Conservation (phyloP, 2,329 filamentous ascomycete species). For the Moelleriella libera region DNA sequence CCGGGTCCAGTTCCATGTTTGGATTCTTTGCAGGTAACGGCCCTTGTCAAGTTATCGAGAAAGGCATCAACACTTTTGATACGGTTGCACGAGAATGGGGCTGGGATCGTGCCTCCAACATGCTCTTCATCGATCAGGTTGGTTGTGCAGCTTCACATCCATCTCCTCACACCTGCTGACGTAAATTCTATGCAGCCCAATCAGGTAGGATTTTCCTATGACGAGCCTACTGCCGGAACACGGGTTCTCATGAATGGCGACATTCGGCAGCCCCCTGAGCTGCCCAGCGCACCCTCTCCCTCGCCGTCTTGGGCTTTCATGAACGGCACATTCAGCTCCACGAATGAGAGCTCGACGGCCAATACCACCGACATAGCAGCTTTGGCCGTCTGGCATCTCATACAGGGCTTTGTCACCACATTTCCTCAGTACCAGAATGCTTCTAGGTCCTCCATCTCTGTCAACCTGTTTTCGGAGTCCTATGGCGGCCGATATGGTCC, state of each 20-base stretch:
- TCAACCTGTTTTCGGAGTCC: slow-evolving; percentile 56
- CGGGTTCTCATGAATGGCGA: slow-evolving; percentile 29
- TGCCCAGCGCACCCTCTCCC: slow-evolving; percentile 6
- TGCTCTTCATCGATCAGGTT: slow-evolving; percentile 44
- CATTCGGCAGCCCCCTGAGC: slow-evolving; percentile 14
- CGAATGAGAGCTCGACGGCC: slow-evolving; percentile 29
- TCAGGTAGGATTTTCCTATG: slow-evolving; percentile 56
- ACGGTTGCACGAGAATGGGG: slow-evolving; percentile 48
- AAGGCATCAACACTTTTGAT: slow-evolving; percentile 31
- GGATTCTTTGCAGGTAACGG: slow-evolving; percentile 50
- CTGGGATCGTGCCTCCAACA: slow-evolving; percentile 44
- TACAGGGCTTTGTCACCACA: slow-evolving; percentile 43
- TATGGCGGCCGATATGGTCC: slow-evolving; percentile 60
- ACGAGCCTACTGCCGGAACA: slow-evolving; percentile 47
- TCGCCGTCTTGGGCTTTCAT: slow-evolving; percentile 22
- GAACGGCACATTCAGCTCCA: slow-evolving; percentile 53
- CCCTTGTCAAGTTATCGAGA: slow-evolving; percentile 34
- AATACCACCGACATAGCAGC: slow-evolving; percentile 43
- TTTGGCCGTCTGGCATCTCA: slow-evolving; percentile 49
- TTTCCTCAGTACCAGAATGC: slow-evolving; percentile 45
- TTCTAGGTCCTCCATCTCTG: slow-evolving; percentile 31
- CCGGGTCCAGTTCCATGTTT: slow-evolving; percentile 49
- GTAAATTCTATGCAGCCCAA: slow-evolving; percentile 35
- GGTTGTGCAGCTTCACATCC: slow-evolving; percentile 9
- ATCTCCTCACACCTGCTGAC: slow-evolving; percentile 6